These are phyloP conservation scores for Yueomyces sp. DNA, from an alignment of 805 yeast genomes.

Conservation along the genomic window DNA sequence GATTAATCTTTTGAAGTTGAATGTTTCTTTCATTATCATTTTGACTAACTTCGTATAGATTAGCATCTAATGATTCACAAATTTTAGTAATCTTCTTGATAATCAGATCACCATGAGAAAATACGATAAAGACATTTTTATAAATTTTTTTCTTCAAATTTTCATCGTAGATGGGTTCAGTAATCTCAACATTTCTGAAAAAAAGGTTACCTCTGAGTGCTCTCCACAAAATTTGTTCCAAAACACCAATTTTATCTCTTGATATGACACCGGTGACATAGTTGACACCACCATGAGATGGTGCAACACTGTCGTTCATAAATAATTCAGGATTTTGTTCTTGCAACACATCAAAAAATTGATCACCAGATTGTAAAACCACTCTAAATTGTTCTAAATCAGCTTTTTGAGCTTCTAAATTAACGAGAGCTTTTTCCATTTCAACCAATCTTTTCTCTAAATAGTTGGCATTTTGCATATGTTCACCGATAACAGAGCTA, in stretches of 20 bases:
- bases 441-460: constrained; percentile 66
- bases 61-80: constrained; percentile 56
- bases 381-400: constrained; percentile 51
- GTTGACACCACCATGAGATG: constrained; percentile 24
- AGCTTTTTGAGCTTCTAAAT: constrained; percentile 39
- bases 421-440: constrained; percentile 55
- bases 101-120: constrained; percentile 55
- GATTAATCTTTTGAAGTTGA: constrained; percentile 27
- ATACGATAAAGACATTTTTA: constrained; percentile 53
- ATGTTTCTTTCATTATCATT: constrained; percentile 26
- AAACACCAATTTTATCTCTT: constrained; percentile 42
- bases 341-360: constrained; percentile 27
- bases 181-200: constrained; percentile 43
- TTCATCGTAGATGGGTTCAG: constrained; percentile 42
- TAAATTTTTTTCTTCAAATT: constrained; percentile 34
- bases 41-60: constrained; percentile 42
- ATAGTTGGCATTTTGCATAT: constrained; percentile 45
- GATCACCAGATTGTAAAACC: constrained; percentile 36
- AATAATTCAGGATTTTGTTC: background rate
- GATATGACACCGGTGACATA: constrained; percentile 57
- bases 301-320: constrained; percentile 4
- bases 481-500: constrained; percentile 59
- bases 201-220: constrained; percentile 59
- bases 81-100: constrained; percentile 48
- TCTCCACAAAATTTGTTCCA: constrained; percentile 65